These are phyloP conservation scores for Pyrenula massariospora DNA, from an alignment of 495 filamentous ascomycete genomes.

Conservation along the genomic window DNA sequence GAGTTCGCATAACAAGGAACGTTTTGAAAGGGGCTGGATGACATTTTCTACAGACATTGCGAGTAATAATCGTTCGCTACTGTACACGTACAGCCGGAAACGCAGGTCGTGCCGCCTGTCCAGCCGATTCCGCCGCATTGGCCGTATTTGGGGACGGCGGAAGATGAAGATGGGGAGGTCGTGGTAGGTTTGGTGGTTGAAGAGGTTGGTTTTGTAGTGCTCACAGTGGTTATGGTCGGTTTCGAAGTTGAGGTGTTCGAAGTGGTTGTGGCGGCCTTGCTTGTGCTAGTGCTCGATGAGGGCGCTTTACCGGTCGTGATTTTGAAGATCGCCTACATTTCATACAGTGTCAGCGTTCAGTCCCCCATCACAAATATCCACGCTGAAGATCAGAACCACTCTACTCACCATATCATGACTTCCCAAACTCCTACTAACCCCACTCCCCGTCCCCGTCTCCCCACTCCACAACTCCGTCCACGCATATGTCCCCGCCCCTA, in stretches of 20 bases:
- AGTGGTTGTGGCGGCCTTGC: not conserved
- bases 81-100: conserved; percentile 13
- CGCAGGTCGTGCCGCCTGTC: conserved; percentile 10
- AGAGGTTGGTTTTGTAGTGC: not conserved
- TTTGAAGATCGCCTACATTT: not conserved
- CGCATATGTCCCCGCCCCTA: not conserved
- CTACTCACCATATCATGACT: not conserved
- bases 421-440: not conserved
- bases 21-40: too few species aligned
- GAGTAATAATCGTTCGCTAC: conserved; percentile 18
- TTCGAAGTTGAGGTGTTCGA: not conserved
- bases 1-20: too few species aligned
- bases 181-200: not conserved
- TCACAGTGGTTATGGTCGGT: not conserved
- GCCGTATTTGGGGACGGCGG: conserved; percentile 8
- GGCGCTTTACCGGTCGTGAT: not conserved
- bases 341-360: not conserved
- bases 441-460: not conserved
- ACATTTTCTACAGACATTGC: conserved; percentile 18
- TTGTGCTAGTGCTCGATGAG: not conserved
- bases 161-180: not conserved
- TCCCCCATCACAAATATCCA: not conserved
- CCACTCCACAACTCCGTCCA: not conserved
- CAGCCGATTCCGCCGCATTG: conserved; percentile 7
- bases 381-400: not conserved